Evolutionary conservation across 164 flowering plant genomes (phyloP).

Genomic region (Vitis labrusca): DNA sequence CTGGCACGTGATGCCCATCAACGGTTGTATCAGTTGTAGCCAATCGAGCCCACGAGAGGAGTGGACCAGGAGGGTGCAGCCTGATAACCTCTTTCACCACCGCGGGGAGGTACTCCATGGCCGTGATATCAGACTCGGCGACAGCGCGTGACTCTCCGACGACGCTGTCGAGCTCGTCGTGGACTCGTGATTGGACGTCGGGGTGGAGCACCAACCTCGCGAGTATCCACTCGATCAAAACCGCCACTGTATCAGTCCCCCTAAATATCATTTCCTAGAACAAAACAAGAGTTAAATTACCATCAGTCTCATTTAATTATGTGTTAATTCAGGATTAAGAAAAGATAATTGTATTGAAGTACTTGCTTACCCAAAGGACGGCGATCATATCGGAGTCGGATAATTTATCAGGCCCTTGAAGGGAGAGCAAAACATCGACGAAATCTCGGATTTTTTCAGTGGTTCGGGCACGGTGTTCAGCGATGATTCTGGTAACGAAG

Average conservation of each 20-base stretch:
- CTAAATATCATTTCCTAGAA: conserved; percentile 75
- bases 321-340: background rate
- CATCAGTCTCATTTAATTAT: background rate
- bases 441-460: conserved; percentile 30
- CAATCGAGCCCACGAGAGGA: conserved; percentile 21
- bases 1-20: conserved; percentile 66
- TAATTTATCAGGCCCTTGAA: conserved; percentile 45
- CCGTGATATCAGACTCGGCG: conserved; percentile 33
- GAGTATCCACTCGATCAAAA: conserved; percentile 66
- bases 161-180: conserved; percentile 45
- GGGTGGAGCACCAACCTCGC: conserved; percentile 59
- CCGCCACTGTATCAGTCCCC: conserved; percentile 65
- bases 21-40: conserved; percentile 45
- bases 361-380: conserved; percentile 63
- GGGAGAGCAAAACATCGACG: conserved; percentile 59
- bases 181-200: conserved; percentile 49
- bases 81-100: conserved; percentile 63
- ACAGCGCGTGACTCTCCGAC: conserved; percentile 47
- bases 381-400: conserved; percentile 66
- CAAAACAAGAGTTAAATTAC: background rate
- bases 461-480: conserved; percentile 29
- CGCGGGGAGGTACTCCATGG: conserved; percentile 41
- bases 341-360: background rate
- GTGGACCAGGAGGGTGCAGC: conserved; percentile 78
- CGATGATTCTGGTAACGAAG: conserved; percentile 46